These are phyloP conservation scores for Tricholoma terreum DNA, from an alignment of 768 basidiomycete genomes.

Conservation along the genomic window DNA sequence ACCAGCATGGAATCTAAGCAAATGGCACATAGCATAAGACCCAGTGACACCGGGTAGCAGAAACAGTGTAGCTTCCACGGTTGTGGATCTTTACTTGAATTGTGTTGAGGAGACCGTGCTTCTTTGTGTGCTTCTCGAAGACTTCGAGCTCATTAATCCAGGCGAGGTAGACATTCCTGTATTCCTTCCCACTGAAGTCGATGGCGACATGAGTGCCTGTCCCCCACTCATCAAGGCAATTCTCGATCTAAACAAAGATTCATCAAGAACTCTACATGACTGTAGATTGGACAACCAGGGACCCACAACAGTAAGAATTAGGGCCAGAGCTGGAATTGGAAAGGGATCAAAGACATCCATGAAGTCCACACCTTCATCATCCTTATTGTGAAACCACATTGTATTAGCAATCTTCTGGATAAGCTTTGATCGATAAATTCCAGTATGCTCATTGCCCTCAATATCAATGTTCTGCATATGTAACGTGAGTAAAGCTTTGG, in stretches of 20 bases:
- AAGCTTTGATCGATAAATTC: neutral
- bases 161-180: neutral
- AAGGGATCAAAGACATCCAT: no score
- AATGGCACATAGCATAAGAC: neutral
- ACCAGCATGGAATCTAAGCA: slow-evolving; percentile 4
- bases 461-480: neutral
- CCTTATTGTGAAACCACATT: no score
- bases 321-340: no score
- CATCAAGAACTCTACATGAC: no score
- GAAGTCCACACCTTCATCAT: no score
- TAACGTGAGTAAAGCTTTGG: neutral
- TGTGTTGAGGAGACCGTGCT: neutral
- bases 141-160: neutral
- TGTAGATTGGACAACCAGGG: no score
- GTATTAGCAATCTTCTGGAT: no score
- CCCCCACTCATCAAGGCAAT: no score
- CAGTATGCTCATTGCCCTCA: neutral
- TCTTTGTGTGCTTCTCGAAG: neutral
- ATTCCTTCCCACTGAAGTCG: neutral
- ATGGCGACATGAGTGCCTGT: no score
- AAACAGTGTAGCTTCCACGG: neutral
- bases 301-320: neutral
- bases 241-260: no score
- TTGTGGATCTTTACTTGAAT: neutral
- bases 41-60: no score